phyloP scores from a whole-genome alignment of 2,329 filamentous ascomycete genomes.

The Colletotrichum sp. region DNA sequence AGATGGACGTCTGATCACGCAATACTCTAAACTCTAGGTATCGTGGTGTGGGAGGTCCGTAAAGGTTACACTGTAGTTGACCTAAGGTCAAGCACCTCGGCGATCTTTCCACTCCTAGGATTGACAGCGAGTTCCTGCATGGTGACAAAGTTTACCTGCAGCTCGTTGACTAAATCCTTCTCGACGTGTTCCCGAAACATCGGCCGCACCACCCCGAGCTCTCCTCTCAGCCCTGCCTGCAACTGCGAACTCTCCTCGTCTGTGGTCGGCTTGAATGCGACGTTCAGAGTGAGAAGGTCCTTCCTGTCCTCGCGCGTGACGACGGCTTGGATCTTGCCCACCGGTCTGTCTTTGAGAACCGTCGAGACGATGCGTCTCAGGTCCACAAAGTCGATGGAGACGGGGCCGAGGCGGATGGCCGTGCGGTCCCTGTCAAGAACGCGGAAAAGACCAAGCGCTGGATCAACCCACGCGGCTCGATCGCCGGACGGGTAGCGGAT shows the following conservation, averaged over 20 bases:
- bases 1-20: neutral
- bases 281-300: conserved; percentile 4
- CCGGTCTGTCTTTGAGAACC: neutral
- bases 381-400: conserved; percentile 12
- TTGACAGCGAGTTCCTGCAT: conserved; percentile 11
- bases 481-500: conserved; percentile 15
- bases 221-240: neutral
- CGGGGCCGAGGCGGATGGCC: conserved; percentile 12
- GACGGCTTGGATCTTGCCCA: conserved; percentile 7
- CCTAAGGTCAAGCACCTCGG: conserved; percentile 6
- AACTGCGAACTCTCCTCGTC: neutral
- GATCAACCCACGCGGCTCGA: conserved; percentile 12
- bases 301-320: conserved; percentile 2
- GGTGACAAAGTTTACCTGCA: neutral
- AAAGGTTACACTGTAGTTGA: conserved; percentile 1
- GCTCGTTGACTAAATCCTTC: conserved; percentile 8
- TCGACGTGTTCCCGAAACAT: conserved; percentile 16
- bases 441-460: conserved; percentile 8
- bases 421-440: conserved; percentile 16
- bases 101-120: conserved; percentile 8
- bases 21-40: neutral
- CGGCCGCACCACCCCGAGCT: conserved; percentile 2
- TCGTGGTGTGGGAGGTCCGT: neutral
- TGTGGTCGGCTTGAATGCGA: neutral
- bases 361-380: conserved; percentile 5